Conservation (phyloP, 495 filamentous ascomycete genomes). For the Xylaria telfairii region DNA sequence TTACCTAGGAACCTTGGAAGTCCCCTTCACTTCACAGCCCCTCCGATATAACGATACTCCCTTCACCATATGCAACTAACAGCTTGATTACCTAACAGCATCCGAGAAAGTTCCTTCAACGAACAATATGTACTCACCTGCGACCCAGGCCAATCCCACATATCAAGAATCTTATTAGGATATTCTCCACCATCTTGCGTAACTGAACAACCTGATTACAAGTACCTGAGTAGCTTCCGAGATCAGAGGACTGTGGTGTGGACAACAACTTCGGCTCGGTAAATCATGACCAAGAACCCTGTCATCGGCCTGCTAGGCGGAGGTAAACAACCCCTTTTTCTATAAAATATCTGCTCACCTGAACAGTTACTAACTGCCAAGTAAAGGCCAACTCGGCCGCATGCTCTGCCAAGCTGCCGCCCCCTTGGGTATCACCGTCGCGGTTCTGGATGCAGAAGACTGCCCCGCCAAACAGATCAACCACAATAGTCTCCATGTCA, state of each 20-base stretch:
- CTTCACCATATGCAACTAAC: too few relatives aligned
- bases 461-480: conserved; percentile 93
- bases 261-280: not conserved
- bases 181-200: too few relatives aligned
- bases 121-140: too few relatives aligned
- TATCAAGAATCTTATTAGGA: too few relatives aligned
- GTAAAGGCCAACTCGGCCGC: conserved; percentile 83
- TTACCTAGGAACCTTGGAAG: too few relatives aligned
- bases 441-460: conserved; percentile 78
- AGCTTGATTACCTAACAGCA: too few relatives aligned
- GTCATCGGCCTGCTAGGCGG: conserved; percentile 53
- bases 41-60: too few relatives aligned
- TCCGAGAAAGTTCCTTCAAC: too few relatives aligned
- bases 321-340: conserved; percentile 12
- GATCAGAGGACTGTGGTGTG: too few relatives aligned
- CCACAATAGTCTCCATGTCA: conserved; percentile 72
- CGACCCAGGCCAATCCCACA: too few relatives aligned
- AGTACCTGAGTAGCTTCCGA: not conserved
- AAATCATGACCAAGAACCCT: conserved; percentile 31
- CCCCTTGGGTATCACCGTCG: conserved; percentile 78
- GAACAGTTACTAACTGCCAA: conserved; percentile 68
- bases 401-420: conserved; percentile 96
- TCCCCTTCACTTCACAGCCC: too few relatives aligned
- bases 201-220: too few relatives aligned
- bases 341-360: not conserved